Evolutionary conservation across 2,329 filamentous ascomycete genomes (phyloP), one percentile per base, ranked within the genome.

Genomic region (Clathrospora elynae): DNA sequence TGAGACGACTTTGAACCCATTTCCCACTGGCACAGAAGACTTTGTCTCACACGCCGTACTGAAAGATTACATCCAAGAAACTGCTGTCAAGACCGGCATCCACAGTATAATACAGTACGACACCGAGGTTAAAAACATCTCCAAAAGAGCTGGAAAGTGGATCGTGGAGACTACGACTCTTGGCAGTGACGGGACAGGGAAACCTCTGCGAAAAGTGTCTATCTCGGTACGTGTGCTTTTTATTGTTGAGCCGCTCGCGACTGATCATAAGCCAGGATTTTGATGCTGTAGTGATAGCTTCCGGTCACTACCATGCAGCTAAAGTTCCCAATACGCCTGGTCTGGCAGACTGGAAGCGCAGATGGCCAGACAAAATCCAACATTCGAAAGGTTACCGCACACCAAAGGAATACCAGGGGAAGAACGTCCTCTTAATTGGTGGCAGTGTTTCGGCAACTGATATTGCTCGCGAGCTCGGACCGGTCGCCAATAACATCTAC

Each of bases 11-110:
- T 63, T 79, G 31, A 74, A 75, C 37, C 49, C 61, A 5, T 88
- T 85, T 78, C 81, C 83, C 0, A 65, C 75, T 5, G 80, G 78
- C 1, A 86, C 82, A 0, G 76, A 77, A 2, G 79, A 82, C 11
- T 81, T 80, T 46, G 79, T 85, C 4, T 76, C 71, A 2, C 85
- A 87, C 45, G 57, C 68, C 11, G 73, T 78, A 0, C 67, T 87
- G 6, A 77, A 78, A 22, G 68, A 77, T 2, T 88, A 88, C 54
- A 78, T 88, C 4, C 78, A 84, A 46, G 73, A 77, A n/a, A 78
- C 83, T 1, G 78, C 83, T 0, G 50, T 52, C 1, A 66, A 73
- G 1, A 73, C 77, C 1, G 77, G 76, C 1, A 77, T 85, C 0
- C 64, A 80, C 2, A 62, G 71, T 0, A 57, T 73, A 6, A 82